phyloP scores from a whole-genome alignment of 768 basidiomycete genomes.

The Chalciporus sphaerocephalus region DNA sequence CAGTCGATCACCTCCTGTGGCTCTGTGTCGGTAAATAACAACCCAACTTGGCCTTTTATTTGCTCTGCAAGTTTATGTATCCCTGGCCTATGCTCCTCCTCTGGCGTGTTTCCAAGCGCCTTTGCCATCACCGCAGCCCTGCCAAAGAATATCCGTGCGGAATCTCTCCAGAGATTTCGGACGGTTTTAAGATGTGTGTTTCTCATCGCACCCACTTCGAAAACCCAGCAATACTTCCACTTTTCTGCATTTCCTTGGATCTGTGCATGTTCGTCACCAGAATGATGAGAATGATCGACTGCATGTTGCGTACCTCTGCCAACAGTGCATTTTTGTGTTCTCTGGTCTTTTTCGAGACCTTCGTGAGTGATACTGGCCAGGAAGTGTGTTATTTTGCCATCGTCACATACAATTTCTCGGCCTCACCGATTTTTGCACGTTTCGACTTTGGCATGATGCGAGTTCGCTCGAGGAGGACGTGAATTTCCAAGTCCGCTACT shows the following conservation, averaged over 20 bases:
- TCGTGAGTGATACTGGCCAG: conserved; percentile 79
- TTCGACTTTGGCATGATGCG: conserved; percentile 83
- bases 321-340: conserved; percentile 86
- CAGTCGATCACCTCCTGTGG: conserved; percentile 91
- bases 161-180: conserved; percentile 88
- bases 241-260: conserved; percentile 80
- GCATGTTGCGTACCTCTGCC: conserved; percentile 53
- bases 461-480: conserved; percentile 4
- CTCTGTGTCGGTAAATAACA: conserved; percentile 87
- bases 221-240: conserved; percentile 94
- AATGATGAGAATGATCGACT: conserved; percentile 6
- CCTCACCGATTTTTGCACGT: conserved; percentile 81
- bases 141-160: conserved; percentile 89
- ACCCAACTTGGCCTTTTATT: conserved; percentile 92
- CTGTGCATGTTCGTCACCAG: conserved; percentile 40
- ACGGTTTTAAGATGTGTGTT: conserved; percentile 94
- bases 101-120: conserved; percentile 82
- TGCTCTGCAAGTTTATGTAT: conserved; percentile 80
- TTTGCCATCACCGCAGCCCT: conserved; percentile 90
- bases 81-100: conserved; percentile 80
- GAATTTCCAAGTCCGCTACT: conserved; percentile 50
- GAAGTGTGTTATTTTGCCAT: conserved; percentile 8
- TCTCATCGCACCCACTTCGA: conserved; percentile 93
- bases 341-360: conserved; percentile 89
- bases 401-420: conserved; percentile 1